These are phyloP conservation scores for Aspergillus fumigatiaffinis DNA, from an alignment of 2,329 filamentous ascomycete genomes.

Conservation along the genomic window DNA sequence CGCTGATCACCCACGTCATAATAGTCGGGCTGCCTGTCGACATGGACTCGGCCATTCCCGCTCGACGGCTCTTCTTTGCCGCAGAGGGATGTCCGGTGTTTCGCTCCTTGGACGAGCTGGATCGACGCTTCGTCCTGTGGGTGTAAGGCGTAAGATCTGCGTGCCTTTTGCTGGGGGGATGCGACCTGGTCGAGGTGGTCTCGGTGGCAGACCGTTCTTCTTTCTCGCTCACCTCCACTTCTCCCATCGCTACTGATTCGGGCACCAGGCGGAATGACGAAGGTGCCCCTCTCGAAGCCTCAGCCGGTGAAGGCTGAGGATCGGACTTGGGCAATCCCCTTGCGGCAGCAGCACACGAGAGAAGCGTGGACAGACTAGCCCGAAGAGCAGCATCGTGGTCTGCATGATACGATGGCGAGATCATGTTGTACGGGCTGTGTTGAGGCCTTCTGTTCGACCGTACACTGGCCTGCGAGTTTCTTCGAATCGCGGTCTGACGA, in stretches of 20 bases:
- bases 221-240: conserved; percentile 30
- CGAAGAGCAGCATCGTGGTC: conserved; percentile 92
- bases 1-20: conserved; percentile 63
- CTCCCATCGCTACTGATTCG: conserved; percentile 54
- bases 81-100: conserved; percentile 24
- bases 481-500: conserved; percentile 30
- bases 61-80: conserved; percentile 34
- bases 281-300: conserved; percentile 41
- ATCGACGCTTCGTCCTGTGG: conserved; percentile 29
- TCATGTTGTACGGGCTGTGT: conserved; percentile 61
- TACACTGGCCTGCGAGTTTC: conserved; percentile 36
- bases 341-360: conserved; percentile 91
- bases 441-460: conserved; percentile 38
- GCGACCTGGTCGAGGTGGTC: conserved; percentile 16
- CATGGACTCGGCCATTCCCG: conserved; percentile 26
- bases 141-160: conserved; percentile 6
- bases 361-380: conserved; percentile 86
- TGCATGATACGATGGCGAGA: conserved; percentile 71
- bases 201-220: conserved; percentile 17
- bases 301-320: conserved; percentile 22
- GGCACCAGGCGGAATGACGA: conserved; percentile 56
- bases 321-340: conserved; percentile 68
- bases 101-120: conserved; percentile 39
- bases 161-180: conserved; percentile 20
- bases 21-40: conserved; percentile 53